Evolutionary conservation across 768 basidiomycete genomes (phyloP).

Genomic region (Mycena alexandri): DNA sequence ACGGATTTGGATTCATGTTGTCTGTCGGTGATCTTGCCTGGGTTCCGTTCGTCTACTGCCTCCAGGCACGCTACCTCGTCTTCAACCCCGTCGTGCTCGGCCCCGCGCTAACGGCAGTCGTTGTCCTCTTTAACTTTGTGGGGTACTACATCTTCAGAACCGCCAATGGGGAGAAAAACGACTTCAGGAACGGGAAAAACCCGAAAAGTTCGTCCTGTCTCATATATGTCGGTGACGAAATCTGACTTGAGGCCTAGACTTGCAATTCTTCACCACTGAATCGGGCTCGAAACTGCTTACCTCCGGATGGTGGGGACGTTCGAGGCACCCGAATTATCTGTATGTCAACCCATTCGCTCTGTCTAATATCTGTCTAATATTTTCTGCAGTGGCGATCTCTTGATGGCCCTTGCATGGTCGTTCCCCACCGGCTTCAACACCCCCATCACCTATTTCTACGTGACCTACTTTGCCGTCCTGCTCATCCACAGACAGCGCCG

Average conservation of each 20-base stretch:
- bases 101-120: conserved; percentile 62
- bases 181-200: conserved; percentile 93
- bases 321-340: conserved; percentile 94
- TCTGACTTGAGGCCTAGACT: conserved; percentile 59
- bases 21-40: conserved; percentile 91
- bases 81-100: conserved; percentile 88
- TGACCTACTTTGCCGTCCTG: conserved; percentile 88
- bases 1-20: conserved; percentile 99
- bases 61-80: conserved; percentile 96
- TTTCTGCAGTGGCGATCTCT: conserved; percentile 75
- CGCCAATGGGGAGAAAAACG: conserved; percentile 94
- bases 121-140: conserved; percentile 72
- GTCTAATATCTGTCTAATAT: conserved; percentile 13
- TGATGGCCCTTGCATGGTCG: conserved; percentile 95
- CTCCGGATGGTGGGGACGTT: conserved; percentile 97
- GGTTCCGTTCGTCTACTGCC: conserved; percentile 94
- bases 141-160: conserved; percentile 94
- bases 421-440: conserved; percentile 92
- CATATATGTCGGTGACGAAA: conserved; percentile 9
- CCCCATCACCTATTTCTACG: conserved; percentile 97
- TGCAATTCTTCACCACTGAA: conserved; percentile 83
- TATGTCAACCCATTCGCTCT: conserved; percentile 48
- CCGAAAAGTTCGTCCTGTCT: conserved; percentile 79
- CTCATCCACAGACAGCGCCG: conserved; percentile 91
- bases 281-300: conserved; percentile 92